Evolutionary conservation across 2,329 filamentous ascomycete genomes (phyloP), one percentile per base, ranked within the genome.

Genomic region (Fusarium graminum): DNA sequence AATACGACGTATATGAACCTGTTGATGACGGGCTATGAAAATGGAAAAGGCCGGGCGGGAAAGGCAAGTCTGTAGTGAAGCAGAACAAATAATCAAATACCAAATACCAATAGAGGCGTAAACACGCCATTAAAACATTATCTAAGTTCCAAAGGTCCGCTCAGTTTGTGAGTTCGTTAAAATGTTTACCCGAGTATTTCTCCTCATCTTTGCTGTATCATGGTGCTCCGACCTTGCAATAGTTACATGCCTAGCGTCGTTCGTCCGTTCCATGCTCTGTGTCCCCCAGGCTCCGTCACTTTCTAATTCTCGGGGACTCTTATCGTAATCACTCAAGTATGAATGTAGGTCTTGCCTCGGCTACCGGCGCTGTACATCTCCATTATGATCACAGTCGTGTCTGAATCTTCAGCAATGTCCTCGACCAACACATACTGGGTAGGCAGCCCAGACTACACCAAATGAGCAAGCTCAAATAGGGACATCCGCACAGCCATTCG

Each of bases 11-110:
- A 58, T 38, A 69, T 67, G 67, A 73, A 60, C 52, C 61, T 65
- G 65, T 69, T 73, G 73, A 75, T 68, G 69, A 76, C 64, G 69
- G 68, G 71, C 71, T 67, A 72, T 72, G 73, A 72, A 69, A 72
- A 72, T 68, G 69, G 53, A 65, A 70, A 68, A 74, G 76, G 72
- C 69, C 67, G 70, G 70, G 63, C 66, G 52, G 74, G 68, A 51
- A 77, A 67, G 71, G 73, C 77, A 68, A 79, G 76, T 74, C 72
- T 79, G 45, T 80, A 78, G 74, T 52, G 62, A 60, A 64, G 55
- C 42, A 59, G 30, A 59, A 26, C 54, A 73, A 55, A 72, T 68
- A 68, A 67, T 61, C 49, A 63, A 63, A 63, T 69, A 67, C 60
- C 52, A 72, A 61, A 63, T 64, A 67, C 66, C 66, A 69, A 66